Percentiles rank a stretch among this genome's conserved stretches.
Evolutionary conservation across 805 yeast species (phyloP).

Genomic region (Kodamaea jinghongensis): DNA sequence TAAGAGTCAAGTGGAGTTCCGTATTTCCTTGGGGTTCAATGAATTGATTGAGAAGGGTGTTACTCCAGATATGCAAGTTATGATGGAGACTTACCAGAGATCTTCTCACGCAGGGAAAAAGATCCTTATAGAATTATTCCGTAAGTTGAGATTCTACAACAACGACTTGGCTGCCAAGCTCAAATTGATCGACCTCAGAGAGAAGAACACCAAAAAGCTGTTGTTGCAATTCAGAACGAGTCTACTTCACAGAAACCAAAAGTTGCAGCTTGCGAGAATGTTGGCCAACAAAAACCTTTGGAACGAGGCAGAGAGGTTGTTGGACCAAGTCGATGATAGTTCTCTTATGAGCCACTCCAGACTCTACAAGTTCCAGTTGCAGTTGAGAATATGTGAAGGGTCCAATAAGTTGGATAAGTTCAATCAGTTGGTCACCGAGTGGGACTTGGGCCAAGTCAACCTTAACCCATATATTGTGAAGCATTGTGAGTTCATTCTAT

Average conservation of each 20-base stretch:
- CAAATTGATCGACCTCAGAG: constrained; percentile 17
- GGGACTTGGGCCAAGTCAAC: constrained; percentile 29
- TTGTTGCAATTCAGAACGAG: constrained; percentile 13
- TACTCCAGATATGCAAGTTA: constrained; percentile 31
- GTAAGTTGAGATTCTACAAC: constrained; percentile 14
- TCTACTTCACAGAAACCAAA: constrained; percentile 24
- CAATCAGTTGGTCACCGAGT: constrained; percentile 19
- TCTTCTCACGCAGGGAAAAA: constrained; percentile 22
- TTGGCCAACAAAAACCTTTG: constrained; percentile 27
- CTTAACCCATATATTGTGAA: constrained; percentile 34
- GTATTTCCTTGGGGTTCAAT: constrained; percentile 32
- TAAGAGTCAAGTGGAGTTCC: constrained; percentile 26
- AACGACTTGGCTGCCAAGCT: constrained; percentile 12
- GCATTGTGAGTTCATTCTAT: constrained; percentile 32
- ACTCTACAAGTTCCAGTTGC: constrained; percentile 25
- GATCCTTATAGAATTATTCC: constrained; percentile 23
- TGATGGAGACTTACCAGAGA: constrained; percentile 30
- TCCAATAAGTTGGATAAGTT: constrained; percentile 20
- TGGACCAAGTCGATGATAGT: constrained; percentile 18
- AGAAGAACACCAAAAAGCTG: constrained; percentile 16
- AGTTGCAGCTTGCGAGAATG: constrained; percentile 28
- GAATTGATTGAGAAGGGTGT: constrained; percentile 35
- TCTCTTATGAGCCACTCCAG: constrained; percentile 27
- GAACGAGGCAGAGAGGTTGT: constrained; percentile 21
- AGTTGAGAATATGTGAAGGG: constrained; percentile 22